Conservation (phyloP, 73 alveolate species). For the Loxodes magnus region DNA sequence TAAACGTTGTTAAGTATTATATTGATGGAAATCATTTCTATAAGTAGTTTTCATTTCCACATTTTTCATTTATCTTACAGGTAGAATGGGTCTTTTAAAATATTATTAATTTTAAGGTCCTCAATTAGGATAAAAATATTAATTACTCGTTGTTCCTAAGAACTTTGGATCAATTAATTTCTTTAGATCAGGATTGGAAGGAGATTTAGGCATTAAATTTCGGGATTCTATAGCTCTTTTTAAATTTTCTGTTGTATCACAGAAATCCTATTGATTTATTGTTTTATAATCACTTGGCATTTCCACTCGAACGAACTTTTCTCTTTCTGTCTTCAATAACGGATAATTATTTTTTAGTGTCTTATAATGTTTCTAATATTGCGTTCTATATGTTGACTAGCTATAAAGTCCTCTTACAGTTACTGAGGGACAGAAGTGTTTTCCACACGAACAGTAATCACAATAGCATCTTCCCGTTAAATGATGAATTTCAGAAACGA, state of each 20-base stretch:
- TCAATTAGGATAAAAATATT: not conserved
- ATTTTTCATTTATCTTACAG: no score
- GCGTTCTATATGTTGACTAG: not conserved
- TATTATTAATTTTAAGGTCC: no score
- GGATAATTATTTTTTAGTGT: not conserved
- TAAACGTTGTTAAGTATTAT: no score
- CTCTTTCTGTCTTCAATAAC: not conserved
- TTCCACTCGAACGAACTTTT: not conserved
- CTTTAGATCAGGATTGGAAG: not conserved
- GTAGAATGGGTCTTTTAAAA: no score
- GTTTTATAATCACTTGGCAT: constrained; percentile 1
- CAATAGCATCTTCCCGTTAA: not conserved
- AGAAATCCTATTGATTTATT: constrained; percentile 1
- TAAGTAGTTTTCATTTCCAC: no score
- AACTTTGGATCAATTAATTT: not conserved
- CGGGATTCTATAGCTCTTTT: not conserved
- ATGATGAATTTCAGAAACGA: not conserved
- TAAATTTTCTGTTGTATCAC: not conserved
- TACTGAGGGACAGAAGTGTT: not conserved
- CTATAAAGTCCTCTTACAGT: not conserved
- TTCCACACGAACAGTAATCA: not conserved
- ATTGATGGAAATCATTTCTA: no score
- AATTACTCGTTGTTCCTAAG: constrained; percentile 1
- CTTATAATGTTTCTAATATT: not conserved
- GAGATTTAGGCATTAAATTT: no score